Conservation (phyloP, 75 land plant species). For the Pinus tabuliformis region DNA sequence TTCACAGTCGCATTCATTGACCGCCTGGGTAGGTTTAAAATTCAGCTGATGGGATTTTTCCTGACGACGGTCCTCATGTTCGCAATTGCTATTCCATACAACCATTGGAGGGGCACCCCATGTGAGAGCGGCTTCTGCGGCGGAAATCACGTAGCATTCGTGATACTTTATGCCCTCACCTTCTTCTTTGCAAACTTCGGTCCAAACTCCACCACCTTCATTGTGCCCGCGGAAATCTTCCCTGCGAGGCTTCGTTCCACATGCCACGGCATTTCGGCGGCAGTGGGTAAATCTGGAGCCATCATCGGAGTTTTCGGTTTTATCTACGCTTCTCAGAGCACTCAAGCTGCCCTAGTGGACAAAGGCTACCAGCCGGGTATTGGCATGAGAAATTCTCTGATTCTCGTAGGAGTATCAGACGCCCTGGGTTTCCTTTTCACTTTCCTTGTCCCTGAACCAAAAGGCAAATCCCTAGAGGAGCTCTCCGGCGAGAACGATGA, state of each 20-base stretch:
- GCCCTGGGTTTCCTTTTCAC: constrained; percentile 48
- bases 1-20: constrained; percentile 60
- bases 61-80: constrained; percentile 45
- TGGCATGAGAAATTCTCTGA: constrained; percentile 54
- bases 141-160: constrained; percentile 30
- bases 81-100: constrained; percentile 23
- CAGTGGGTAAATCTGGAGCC: constrained; percentile 77
- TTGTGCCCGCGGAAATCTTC: constrained; percentile 44
- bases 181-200: constrained; percentile 47
- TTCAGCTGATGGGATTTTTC: constrained; percentile 42
- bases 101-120: constrained; percentile 12
- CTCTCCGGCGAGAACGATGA: constrained; percentile 38
- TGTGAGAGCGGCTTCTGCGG: neutral
- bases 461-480: constrained; percentile 56
- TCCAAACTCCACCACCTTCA: constrained; percentile 38
- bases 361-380: constrained; percentile 66
- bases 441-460: constrained; percentile 53
- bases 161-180: constrained; percentile 33
- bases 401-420: constrained; percentile 47
- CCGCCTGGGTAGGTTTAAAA: constrained; percentile 39
- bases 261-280: constrained; percentile 86
- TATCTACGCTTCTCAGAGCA: constrained; percentile 64
- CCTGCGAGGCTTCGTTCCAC: constrained; percentile 75
- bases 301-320: constrained; percentile 79
- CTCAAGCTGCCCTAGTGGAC: constrained; percentile 30